Base-by-base conservation (phyloP, 306 rosid species). In the Cicer yamashitae region DNA sequence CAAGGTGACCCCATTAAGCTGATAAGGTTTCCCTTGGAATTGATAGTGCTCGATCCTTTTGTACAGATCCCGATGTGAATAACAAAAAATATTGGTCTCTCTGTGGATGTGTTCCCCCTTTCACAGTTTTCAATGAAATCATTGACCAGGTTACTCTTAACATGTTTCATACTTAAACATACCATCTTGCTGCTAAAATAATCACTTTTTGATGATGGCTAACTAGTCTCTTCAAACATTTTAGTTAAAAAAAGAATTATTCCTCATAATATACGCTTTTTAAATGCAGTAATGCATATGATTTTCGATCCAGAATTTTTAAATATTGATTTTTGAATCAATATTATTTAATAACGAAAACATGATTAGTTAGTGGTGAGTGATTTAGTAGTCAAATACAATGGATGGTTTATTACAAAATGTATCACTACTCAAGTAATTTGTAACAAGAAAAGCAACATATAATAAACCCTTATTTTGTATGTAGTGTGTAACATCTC, bases 21-120 rank as follows among this genome's bases (percentile, higher is more conserved):
- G 38, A 82, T 64, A 73, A 72, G 69, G 65, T 51, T 70, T 52
- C 20, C 48, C 76, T 77, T 72, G 54, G 67, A 71, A 77, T 17
- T 69, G 76, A 53, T 45, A 14, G 66, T 66, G 77, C 74, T 25
- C 44, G 17, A 71, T 70, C 67, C 85, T 53, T 77, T 64, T 69
- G 43, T 84, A 38, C 87, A 50, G 70, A 89, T 86, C 90, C 87
- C 90, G 0, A 84, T 75, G 13, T 76, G 43, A 75, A 70, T 40
- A 65, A 71, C 64, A 65, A 12, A 84, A 71, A 25, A 82, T 70
- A 10, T 6, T 74, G 54, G 70, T 74, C 79, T 71, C 40, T 10
- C 17, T 11, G 5, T 39, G 14, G 17, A 60, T 39, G 59, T 76
- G 45, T 45, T 14, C 20, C 48, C 82, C 48, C 82, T 78, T 86